Evolutionary conservation across 345 rosid species (phyloP), one percentile per base, ranked within the genome.

Genomic region (Gossypium anomalum): DNA sequence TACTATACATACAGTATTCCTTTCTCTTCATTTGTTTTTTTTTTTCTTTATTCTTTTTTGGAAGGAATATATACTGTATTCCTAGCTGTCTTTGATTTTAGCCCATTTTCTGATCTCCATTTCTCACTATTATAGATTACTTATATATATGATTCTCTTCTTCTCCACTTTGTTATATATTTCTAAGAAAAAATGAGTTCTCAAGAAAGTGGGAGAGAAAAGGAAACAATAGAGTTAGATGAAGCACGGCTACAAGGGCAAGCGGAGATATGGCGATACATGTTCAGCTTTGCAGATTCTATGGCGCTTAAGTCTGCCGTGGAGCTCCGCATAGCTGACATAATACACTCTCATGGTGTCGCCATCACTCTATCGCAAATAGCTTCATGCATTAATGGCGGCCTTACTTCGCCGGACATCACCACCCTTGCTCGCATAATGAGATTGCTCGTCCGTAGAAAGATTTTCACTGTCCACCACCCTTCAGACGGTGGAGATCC

Each of bases 281-380:
- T 72, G 80, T 75, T 80, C 11, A 59, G 75, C n/a, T 85, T 78
- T 68, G 82, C 43, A 6, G 84, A 85, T 66, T 79, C 86, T 14
- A 77, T 83, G 85, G 86, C 81, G 0, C 73, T 82, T 7, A 86
- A 80, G 25, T 82, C 78, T 3, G 85, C 82, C 0, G 75, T 82
- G 3, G 86, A 86, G 58, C 83, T 86, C 16, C 82, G 77, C 14
- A 67, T 83, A 17, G 78, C 84, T 1, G 84, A 86, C 41, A 86
- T 83, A 23, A 78, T 83, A 9, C 72, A 77, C 77, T 66, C 81
- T 22, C 75, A 78, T 20, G 72, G 63, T 0, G n/a, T 27, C 12
- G 68, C 81, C 3, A 17, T 80, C 70, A 56, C 87, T 12, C 57
- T 84, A 71, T 11, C 80, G 22, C 78, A 79, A 17, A 77, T 81